phyloP scores from a whole-genome alignment of 176 grass and related monocot genomes.

The Musa troglodytarum region DNA sequence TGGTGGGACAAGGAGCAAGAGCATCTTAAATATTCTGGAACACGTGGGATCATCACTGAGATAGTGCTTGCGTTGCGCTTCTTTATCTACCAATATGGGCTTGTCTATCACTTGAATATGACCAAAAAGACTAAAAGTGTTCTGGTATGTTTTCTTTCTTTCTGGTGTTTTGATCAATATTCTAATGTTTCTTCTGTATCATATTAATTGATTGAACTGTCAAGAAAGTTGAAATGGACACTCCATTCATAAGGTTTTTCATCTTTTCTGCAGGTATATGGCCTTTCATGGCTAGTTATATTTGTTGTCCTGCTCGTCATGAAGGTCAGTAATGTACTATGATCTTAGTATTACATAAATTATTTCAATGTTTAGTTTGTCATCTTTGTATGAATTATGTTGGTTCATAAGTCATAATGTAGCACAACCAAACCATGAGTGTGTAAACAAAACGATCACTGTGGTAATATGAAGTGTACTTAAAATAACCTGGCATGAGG shows the following conservation, averaged over 20 bases:
- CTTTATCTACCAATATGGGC: conserved; percentile 91
- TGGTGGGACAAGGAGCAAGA: conserved; percentile 93
- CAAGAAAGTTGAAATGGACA: neutral
- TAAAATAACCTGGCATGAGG: too few relatives aligned
- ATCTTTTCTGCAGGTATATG: conserved; percentile 70
- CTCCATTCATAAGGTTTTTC: neutral
- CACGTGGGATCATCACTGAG: conserved; percentile 49
- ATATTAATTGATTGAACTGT: neutral
- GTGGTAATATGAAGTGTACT: neutral
- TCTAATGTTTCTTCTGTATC: conserved; percentile 26
- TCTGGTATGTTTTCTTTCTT: conserved; percentile 41
- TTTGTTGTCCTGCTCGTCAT: conserved; percentile 58
- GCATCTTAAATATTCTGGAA: conserved; percentile 71
- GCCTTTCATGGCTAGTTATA: conserved; percentile 67
- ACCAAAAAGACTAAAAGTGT: conserved; percentile 42
- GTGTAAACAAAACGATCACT: neutral
- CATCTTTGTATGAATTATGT: neutral
- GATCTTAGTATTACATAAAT: neutral
- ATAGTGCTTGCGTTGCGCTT: conserved; percentile 71
- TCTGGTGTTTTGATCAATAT: conserved; percentile 10
- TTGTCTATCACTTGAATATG: conserved; percentile 77
- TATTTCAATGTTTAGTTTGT: neutral
- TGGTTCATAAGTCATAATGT: too few relatives aligned
- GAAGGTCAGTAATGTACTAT: conserved; percentile 42
- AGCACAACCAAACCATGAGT: too few relatives aligned